Base-by-base conservation (phyloP, 2,329 filamentous ascomycete species). In the Setomelanomma holmii region DNA sequence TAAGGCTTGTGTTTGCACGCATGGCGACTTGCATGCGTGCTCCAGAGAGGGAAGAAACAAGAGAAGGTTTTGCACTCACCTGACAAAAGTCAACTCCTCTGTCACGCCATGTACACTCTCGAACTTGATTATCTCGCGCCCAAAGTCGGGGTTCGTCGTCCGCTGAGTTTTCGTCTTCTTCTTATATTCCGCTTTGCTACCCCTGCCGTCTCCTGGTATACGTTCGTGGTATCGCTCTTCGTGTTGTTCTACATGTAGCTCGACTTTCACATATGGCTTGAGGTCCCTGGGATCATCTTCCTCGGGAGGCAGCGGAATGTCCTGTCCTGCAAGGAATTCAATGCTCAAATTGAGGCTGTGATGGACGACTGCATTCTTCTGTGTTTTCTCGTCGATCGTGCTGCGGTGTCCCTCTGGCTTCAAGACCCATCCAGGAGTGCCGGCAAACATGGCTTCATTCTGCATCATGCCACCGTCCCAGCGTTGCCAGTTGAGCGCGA, bases 391-490 rank as follows among this genome's bases (percentile, higher is more conserved):
- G 33, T 53, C 54, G 50, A 67, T 76, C 53, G 57, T 64, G 56
- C 73, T 76, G 41, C 86, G 87, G 72, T 92, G 95, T 14, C 88
- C 88, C 24, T 82, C 72, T 0, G 93, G 92, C 75, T 97, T 97
- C 55, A 95, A 80, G 2, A 93, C 86, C 90, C 91, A 97, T 35
- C 93, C 93, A 36, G 84, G 79, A 44, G 90, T 89, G 8, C 86
- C 89, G 1, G 86, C 84, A 74, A 96, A 96, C 91, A 96, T 95
- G 63, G 86, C 93, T 68, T 95, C 88, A 69, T 97, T 97, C 12
- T 96, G 83, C 93, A 97, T 97, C 88, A 96, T 96, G 24, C 91
- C 92, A 63, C 91, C 89, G 67, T 97, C 92, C 74, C 89, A 87
- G 55, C 87, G 88, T 75, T 98, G 93, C 91, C 93, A 98, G 76